Base-by-base conservation (phyloP, 306 rosid species). In the apple (Malus domestica) region DNA sequence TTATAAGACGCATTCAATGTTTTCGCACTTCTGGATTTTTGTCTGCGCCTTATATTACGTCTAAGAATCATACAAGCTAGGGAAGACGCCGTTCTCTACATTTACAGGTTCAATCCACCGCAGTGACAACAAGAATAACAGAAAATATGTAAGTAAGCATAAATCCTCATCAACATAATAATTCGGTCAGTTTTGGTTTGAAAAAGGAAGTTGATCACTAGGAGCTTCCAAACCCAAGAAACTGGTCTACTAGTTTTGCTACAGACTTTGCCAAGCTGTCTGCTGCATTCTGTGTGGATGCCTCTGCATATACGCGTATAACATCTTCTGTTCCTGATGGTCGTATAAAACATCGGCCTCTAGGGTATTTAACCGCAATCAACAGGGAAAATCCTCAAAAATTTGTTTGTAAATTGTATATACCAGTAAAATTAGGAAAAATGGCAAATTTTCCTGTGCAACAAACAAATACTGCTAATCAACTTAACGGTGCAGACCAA, bases 271-370 rank as follows among this genome's bases (percentile, higher is more conserved):
- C 97, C 25, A 95, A 88, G 86, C 78, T 79, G 67, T 90, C 91
- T 13, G 97, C 92, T 72, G 83, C 90, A 80, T 90, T 85, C 80
- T 92, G 92, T 0, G 91, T 78, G 61, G 91, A 88, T 71, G 98
- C 93, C 86, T 95, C 97, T 0, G 96, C 93, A 69, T 92, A 95
- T 22, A 95, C 96, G 38, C 97, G 96, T 68, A 95, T 89, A 33
- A 92, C 97, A 71, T 95, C 97, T 78, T 95, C 97, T 4, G 98
- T 95, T 80, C 98, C 97, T 7, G 97, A 95, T 83, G 98, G 98
- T 54, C 97, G 83, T 72, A 94, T 89, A 84, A 94, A 94, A 81
- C 90, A 94, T 71, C 97, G 90, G 78, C 97, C 96, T 73, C 86
- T 83, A 35, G 87, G 72, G 85, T 88, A 83, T 76, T 90, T 90